Conservation (phyloP, 1,139 yeast species). For the Yamadazyma trypodendri region DNA sequence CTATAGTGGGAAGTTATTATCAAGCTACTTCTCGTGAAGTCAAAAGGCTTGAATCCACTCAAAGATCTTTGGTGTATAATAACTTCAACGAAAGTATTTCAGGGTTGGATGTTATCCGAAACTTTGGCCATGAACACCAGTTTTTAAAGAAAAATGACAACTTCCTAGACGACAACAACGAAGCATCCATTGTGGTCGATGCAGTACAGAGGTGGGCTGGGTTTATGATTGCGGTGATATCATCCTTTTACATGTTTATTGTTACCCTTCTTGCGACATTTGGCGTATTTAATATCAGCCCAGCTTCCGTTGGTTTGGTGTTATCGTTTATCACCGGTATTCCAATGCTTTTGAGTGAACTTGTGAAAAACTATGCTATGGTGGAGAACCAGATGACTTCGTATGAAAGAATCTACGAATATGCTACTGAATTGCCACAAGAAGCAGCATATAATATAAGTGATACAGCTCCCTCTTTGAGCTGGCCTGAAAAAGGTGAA, state of each 20-base stretch:
- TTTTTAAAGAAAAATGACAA: slow-evolving; percentile 50
- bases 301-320: slow-evolving; percentile 72
- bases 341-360: slow-evolving; percentile 46
- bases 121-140: slow-evolving; percentile 49
- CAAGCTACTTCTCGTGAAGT: slow-evolving; percentile 37
- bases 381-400: slow-evolving; percentile 83
- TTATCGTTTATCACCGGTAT: slow-evolving; percentile 57
- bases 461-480: slow-evolving; percentile 52
- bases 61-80: slow-evolving; percentile 41
- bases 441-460: slow-evolving; percentile 45
- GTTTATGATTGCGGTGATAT: slow-evolving; percentile 57
- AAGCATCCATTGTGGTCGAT: slow-evolving; percentile 64
- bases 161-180: slow-evolving; percentile 62
- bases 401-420: slow-evolving; percentile 75
- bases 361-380: slow-evolving; percentile 58
- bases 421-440: slow-evolving; percentile 50
- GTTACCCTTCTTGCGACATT: slow-evolving; percentile 61
- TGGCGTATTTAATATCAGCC: slow-evolving; percentile 58
- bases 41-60: slow-evolving; percentile 41
- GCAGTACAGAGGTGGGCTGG: slow-evolving; percentile 82
- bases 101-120: slow-evolving; percentile 71
- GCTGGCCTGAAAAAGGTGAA: slow-evolving; percentile 45
- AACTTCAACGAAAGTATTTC: slow-evolving; percentile 72
- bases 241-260: slow-evolving; percentile 44
- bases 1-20: slow-evolving; percentile 52